Conservation (phyloP, 108 stramenopile genomes). For the Skeletonema tropicum region DNA sequence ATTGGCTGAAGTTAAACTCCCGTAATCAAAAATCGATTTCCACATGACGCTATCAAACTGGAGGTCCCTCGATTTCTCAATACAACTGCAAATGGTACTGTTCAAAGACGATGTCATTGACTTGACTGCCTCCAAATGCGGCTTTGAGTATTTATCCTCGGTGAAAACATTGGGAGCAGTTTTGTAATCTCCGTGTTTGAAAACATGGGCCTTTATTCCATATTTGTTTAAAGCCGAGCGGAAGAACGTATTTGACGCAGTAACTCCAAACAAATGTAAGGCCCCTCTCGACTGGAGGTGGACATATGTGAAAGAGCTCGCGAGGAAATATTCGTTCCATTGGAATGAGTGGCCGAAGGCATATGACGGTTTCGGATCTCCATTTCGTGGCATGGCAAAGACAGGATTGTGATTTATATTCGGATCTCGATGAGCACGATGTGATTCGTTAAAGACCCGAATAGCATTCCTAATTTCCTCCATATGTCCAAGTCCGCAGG, state of each 20-base stretch:
- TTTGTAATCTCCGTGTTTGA: conserved; percentile 83
- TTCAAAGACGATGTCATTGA: conserved; percentile 56
- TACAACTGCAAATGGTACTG: conserved; percentile 50
- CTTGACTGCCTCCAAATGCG: conserved; percentile 59
- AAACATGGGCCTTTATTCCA: conserved; percentile 76
- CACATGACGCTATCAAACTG: conserved; percentile 61
- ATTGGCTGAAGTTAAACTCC: conserved; percentile 64
- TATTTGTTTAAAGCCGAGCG: conserved; percentile 63
- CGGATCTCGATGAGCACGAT: conserved; percentile 70
- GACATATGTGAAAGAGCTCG: conserved; percentile 64
- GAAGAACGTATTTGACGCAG: conserved; percentile 53
- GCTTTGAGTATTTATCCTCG: conserved; percentile 52
- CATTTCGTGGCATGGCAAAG: conserved; percentile 51
- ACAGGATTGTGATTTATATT: conserved; percentile 52
- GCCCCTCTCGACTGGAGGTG: conserved; percentile 70
- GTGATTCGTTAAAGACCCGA: conserved; percentile 67
- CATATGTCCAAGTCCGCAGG: conserved; percentile 68
- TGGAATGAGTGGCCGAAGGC: conserved; percentile 58
- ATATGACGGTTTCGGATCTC: conserved; percentile 32
- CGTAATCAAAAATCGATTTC: conserved; percentile 66
- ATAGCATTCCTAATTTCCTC: conserved; percentile 82
- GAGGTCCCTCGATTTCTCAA: conserved; percentile 49
- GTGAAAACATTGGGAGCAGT: conserved; percentile 76
- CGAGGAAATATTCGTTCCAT: conserved; percentile 73
- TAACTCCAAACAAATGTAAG: conserved; percentile 66